Evolutionary conservation across 495 filamentous ascomycete genomes (phyloP).

Genomic region (Neurospora sp.): DNA sequence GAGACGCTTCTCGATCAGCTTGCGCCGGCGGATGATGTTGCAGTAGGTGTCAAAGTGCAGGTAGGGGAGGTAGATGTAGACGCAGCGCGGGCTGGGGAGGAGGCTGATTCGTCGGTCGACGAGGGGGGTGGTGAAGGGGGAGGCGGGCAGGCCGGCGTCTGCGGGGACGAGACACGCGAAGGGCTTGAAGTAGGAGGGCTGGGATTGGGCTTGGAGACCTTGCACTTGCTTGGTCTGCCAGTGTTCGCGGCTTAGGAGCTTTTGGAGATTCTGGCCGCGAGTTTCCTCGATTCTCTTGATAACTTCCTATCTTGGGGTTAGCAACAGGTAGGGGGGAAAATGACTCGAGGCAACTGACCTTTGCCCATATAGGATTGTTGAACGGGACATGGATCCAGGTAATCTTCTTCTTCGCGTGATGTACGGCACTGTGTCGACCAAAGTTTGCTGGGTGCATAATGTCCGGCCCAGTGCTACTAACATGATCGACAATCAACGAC

Average conservation of each 20-base stretch:
- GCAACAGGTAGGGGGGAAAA: slow-evolving; percentile 12
- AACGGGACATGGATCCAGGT: slow-evolving; percentile 60
- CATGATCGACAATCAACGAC: background rate
- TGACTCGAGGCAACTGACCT: slow-evolving; percentile 23
- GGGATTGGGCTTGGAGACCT: slow-evolving; percentile 33
- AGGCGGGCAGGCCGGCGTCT: slow-evolving; percentile 15
- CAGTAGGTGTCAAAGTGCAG: slow-evolving; percentile 60
- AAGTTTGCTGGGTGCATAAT: background rate
- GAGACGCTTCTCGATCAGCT: slow-evolving; percentile 44
- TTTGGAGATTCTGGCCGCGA: slow-evolving; percentile 25
- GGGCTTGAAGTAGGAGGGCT: slow-evolving; percentile 37
- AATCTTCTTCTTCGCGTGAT: slow-evolving; percentile 31
- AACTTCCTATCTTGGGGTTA: slow-evolving; percentile 23
- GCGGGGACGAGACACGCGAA: slow-evolving; percentile 35
- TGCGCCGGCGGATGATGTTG: slow-evolving; percentile 48
- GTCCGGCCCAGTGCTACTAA: background rate
- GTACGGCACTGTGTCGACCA: background rate
- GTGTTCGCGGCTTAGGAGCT: slow-evolving; percentile 41
- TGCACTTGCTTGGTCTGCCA: slow-evolving; percentile 38
- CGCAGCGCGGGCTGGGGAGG: slow-evolving; percentile 25
- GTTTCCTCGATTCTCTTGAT: slow-evolving; percentile 28
- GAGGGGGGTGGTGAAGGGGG: background rate
- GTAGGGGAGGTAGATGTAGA: slow-evolving; percentile 41
- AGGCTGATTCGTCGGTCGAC: background rate
- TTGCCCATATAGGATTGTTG: slow-evolving; percentile 58